These are phyloP conservation scores for Fusarium aywerte DNA, from an alignment of 2,329 filamentous ascomycete species.

Conservation along the genomic window DNA sequence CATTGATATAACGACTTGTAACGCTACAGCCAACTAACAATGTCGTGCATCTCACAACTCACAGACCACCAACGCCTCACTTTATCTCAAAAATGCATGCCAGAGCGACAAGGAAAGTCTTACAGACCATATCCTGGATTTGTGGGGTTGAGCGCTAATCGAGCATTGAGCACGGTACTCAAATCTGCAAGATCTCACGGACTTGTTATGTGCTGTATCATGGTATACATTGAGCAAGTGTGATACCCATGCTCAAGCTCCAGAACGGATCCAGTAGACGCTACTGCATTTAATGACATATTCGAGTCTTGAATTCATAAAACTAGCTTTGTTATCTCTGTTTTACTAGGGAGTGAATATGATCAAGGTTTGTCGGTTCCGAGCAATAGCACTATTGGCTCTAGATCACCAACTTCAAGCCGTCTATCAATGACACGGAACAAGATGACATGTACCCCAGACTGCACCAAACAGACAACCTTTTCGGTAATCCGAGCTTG, in stretches of 20 bases:
- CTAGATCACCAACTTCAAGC: constrained; percentile 3
- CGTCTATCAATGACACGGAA: constrained; percentile 21
- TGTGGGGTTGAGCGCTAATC: constrained; percentile 24
- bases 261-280: constrained; percentile 7
- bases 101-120: constrained; percentile 17
- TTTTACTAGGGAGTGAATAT: background rate
- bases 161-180: constrained; percentile 16
- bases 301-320: background rate
- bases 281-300: background rate
- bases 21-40: background rate
- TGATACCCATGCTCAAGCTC: constrained; percentile 15
- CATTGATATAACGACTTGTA: background rate
- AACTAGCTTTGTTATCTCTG: background rate
- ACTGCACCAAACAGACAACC: background rate
- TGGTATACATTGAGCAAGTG: background rate
- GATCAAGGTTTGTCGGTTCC: constrained; percentile 7
- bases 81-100: constrained; percentile 1
- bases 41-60: constrained; percentile 19
- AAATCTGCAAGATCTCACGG: constrained; percentile 16
- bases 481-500: constrained; percentile 4
- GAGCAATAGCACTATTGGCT: background rate
- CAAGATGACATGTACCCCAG: constrained; percentile 16
- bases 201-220: background rate
- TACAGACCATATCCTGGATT: constrained; percentile 9
- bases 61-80: constrained; percentile 28